Percentiles rank a stretch among this genome's conserved stretches.
phyloP scores from a whole-genome alignment of 805 yeast genomes.

The Lachancea waltii region DNA sequence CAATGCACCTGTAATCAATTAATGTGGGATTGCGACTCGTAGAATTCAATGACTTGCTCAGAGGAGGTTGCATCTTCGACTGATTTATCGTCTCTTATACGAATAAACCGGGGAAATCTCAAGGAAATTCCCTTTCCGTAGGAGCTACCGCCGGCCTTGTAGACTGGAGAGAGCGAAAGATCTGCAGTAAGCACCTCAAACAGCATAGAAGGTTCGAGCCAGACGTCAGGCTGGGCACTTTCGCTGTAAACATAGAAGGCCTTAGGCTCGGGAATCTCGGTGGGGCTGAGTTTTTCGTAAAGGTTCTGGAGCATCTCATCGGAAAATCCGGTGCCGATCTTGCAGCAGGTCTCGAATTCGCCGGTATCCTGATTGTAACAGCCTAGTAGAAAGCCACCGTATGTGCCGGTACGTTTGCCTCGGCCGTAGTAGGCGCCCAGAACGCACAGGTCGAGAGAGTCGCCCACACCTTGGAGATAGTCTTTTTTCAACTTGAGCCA shows the following conservation, averaged over 20 bases:
- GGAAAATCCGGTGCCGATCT: conserved; percentile 94
- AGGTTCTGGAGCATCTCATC: conserved; percentile 70
- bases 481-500: conserved; percentile 96
- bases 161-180: conserved; percentile 78
- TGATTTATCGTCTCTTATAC: conserved; percentile 79
- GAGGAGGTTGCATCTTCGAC: conserved; percentile 83
- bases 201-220: conserved; percentile 82
- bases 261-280: conserved; percentile 59
- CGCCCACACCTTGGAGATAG: conserved; percentile 92
- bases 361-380: conserved; percentile 87
- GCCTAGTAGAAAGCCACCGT: conserved; percentile 91
- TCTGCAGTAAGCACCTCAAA: conserved; percentile 93
- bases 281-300: conserved; percentile 55
- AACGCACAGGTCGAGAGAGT: conserved; percentile 87
- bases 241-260: conserved; percentile 64
- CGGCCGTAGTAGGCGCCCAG: conserved; percentile 90
- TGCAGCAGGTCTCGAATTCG: conserved; percentile 91
- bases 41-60: conserved; percentile 77
- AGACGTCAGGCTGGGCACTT: conserved; percentile 78
- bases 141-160: conserved; percentile 71
- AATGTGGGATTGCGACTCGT: conserved; percentile 56
- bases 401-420: conserved; percentile 91
- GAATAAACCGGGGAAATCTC: conserved; percentile 80
- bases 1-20: conserved; percentile 1
- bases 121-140: conserved; percentile 80